These are phyloP conservation scores for Thinopyrum obtusiflorum DNA, from an alignment of 202 grass and related monocot species.

Conservation along the genomic window DNA sequence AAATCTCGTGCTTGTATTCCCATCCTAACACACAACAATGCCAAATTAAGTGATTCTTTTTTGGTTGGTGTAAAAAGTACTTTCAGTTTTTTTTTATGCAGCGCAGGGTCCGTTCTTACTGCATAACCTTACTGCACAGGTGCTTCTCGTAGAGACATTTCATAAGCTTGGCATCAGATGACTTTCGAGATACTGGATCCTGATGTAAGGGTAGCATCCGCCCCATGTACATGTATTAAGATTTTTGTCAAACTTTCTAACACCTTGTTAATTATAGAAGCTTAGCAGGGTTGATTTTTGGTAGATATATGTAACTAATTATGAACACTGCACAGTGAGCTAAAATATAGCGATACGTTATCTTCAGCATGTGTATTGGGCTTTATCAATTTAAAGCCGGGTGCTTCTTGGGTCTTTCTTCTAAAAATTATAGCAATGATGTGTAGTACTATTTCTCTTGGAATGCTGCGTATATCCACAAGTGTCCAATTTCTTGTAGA, in stretches of 20 bases:
- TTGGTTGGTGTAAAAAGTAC: neutral
- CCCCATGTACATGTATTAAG: neutral
- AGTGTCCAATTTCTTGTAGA: neutral
- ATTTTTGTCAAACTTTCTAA: neutral
- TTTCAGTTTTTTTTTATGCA: neutral
- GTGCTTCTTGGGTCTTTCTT: too few species aligned
- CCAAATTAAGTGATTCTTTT: neutral
- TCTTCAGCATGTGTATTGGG: too few species aligned
- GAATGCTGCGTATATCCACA: neutral
- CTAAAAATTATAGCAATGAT: neutral
- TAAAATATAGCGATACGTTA: neutral
- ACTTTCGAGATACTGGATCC: neutral
- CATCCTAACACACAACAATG: neutral
- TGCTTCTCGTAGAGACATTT: slow-evolving; percentile 5
- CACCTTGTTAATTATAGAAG: neutral
- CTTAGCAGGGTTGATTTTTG: neutral
- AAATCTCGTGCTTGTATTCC: neutral
- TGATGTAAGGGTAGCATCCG: neutral
- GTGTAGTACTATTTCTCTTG: neutral
- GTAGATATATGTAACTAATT: neutral
- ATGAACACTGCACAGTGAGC: neutral
- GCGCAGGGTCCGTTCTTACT: neutral
- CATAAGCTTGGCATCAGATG: neutral
- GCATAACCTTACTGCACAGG: neutral
- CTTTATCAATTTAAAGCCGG: too few species aligned